Conservation (phyloP, 371 early-diverging fungal species). For the Haplosporangium sp. region DNA sequence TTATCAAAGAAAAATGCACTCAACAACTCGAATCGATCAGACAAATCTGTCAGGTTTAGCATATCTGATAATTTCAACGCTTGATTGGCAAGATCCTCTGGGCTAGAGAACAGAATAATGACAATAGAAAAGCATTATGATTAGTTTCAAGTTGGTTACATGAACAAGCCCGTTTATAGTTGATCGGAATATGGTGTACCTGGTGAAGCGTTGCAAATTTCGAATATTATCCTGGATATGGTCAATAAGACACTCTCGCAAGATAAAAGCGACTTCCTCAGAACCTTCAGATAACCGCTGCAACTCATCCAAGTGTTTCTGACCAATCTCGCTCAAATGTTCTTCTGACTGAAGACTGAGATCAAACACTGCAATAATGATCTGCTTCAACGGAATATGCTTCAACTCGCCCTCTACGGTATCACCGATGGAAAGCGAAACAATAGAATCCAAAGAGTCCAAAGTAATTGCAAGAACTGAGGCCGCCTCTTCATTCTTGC, state of each 20-base stretch:
- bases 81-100: slow-evolving; percentile 54
- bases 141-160: neutral
- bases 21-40: slow-evolving; percentile 36
- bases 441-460: slow-evolving; percentile 17
- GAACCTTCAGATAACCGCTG: slow-evolving; percentile 32
- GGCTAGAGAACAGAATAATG: slow-evolving; percentile 20
- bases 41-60: slow-evolving; percentile 32
- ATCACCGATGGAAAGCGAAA: slow-evolving; percentile 25
- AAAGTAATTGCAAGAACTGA: slow-evolving; percentile 28
- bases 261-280: slow-evolving; percentile 22
- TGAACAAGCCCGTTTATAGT: too few species aligned
- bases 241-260: slow-evolving; percentile 44
- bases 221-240: slow-evolving; percentile 61
- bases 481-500: slow-evolving; percentile 19
- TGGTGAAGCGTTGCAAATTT: slow-evolving; percentile 59
- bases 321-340: slow-evolving; percentile 16
- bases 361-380: slow-evolving; percentile 35
- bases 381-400: slow-evolving; percentile 29
- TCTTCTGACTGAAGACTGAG: slow-evolving; percentile 38
- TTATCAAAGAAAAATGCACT: slow-evolving; percentile 49
- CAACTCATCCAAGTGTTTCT: slow-evolving; percentile 32
- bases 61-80: slow-evolving; percentile 37
- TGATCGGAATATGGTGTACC: slow-evolving; percentile 41
- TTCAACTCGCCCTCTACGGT: slow-evolving; percentile 21
- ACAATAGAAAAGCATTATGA: neutral